phyloP scores from a whole-genome alignment of 805 yeast genomes.

The Hanseniaspora vineae region DNA sequence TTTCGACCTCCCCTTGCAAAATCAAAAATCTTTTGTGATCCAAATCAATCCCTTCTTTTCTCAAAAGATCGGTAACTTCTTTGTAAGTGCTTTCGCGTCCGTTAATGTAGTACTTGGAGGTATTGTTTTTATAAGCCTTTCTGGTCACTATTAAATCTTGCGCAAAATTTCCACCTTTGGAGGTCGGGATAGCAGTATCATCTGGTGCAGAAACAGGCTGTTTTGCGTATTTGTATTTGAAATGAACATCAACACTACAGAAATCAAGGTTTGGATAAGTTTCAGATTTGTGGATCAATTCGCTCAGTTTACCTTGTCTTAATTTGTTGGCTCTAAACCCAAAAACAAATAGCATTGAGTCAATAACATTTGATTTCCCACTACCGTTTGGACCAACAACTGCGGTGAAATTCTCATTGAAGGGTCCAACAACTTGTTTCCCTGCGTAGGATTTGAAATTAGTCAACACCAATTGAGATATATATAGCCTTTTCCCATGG shows the following conservation, averaged over 20 bases:
- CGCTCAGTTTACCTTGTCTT: constrained; percentile 92
- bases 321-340: constrained; percentile 94
- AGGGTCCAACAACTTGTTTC: constrained; percentile 84
- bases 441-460: constrained; percentile 97
- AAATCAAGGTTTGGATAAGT: constrained; percentile 47
- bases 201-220: too few species aligned
- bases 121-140: constrained; percentile 61
- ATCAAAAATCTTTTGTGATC: constrained; percentile 92
- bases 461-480: constrained; percentile 56
- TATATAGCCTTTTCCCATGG: constrained; percentile 46
- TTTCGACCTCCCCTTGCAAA: constrained; percentile 95
- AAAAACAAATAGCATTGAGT: constrained; percentile 88
- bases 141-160: constrained; percentile 56
- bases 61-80: constrained; percentile 62
- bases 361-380: constrained; percentile 95
- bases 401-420: constrained; percentile 85
- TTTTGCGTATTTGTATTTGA: constrained; percentile 50
- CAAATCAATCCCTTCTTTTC: constrained; percentile 78
- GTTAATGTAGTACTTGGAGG: constrained; percentile 69
- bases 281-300: constrained; percentile 84
- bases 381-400: constrained; percentile 98
- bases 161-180: constrained; percentile 32
- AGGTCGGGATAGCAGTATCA: too few species aligned
- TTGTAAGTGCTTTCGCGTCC: constrained; percentile 57
- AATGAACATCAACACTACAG: constrained; percentile 88